These are phyloP conservation scores for Adansonia grandidieri DNA, from an alignment of 441 rosid species.

Conservation along the genomic window DNA sequence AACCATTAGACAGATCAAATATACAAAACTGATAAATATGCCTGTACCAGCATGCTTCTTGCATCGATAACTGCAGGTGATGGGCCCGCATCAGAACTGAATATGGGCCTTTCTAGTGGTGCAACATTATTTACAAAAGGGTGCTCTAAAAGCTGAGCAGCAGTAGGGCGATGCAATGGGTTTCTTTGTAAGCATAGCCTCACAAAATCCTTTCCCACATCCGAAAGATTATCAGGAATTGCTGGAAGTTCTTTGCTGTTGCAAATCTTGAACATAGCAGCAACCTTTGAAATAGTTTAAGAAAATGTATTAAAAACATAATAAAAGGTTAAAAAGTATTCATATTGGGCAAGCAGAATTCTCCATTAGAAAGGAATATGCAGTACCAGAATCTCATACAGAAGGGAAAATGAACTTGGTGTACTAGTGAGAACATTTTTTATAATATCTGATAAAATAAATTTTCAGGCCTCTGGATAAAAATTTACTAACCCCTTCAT, in stretches of 20 bases:
- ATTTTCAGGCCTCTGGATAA: no score
- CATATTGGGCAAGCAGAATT: slow-evolving; percentile 6
- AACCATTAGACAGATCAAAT: slow-evolving; percentile 10
- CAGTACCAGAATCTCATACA: neutral
- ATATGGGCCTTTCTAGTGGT: slow-evolving; percentile 65
- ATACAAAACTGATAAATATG: slow-evolving; percentile 1
- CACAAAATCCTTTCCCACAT: slow-evolving; percentile 89
- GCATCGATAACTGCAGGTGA: slow-evolving; percentile 46
- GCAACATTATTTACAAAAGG: slow-evolving; percentile 74
- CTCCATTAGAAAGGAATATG: neutral
- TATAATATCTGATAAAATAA: no score
- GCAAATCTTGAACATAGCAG: slow-evolving; percentile 98
- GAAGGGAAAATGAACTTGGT: neutral
- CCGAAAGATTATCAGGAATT: slow-evolving; percentile 87
- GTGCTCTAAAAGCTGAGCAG: slow-evolving; percentile 79
- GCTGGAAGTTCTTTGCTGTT: slow-evolving; percentile 97
- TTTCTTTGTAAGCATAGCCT: slow-evolving; percentile 81
- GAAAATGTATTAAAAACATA: neutral
- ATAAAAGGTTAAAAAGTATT: slow-evolving; percentile 13
- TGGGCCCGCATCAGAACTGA: slow-evolving; percentile 48
- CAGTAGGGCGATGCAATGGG: slow-evolving; percentile 79
- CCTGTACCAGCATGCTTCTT: slow-evolving; percentile 57
- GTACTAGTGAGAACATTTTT: neutral
- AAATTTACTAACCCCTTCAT: slow-evolving; percentile 66
- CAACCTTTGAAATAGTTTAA: slow-evolving; percentile 38